Evolutionary conservation across 78 protist genomes (phyloP), one percentile per base, ranked within the genome.

Genomic region (Emiliania huxleyi): DNA sequence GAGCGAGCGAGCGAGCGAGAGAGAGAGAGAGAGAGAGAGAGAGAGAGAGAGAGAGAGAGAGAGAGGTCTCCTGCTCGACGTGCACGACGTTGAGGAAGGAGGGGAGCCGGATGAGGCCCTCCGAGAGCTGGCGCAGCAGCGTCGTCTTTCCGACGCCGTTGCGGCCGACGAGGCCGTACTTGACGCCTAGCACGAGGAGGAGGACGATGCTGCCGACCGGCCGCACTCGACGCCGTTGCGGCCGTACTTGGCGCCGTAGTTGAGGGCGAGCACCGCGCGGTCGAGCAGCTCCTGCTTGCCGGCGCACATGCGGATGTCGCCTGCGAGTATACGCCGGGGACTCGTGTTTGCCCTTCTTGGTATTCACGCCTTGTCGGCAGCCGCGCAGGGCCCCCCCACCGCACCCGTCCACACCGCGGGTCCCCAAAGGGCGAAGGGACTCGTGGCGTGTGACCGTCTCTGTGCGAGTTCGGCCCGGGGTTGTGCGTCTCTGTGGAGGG

Each of bases 241-340:
- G 12, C 84, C 84, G 89, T 81, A 81, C 12, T 81, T 43, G 26
- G 6, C 37, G 12, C 89, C 89, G 89, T 29, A 44, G 38, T 42
- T 44, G 42, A 81, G 89, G 56, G 52, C 48, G n/a, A 81, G 89
- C n/a, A 44, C 38, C 37, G 48, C 89, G 25, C 19, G 1, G 56
- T 44, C 12, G 42, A 81, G 52, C 22, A 81, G 89, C 89, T 81
- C 89, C 56, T 33, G 38, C 89, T 44, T 81, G 89, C 89, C 89
- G 18, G 89, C 89, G 89, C 38, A 62, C n/a, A 62, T 8, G 11
- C 75, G 75, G 11, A 62, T 62, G 75, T 21, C 75, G 75, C 12
- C n/a, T n/a, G n/a, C n/a, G n/a, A n/a, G n/a, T n/a, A n/a, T n/a
- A n/a, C n/a, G n/a, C n/a, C n/a, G n/a, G n/a, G n/a, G n/a, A n/a